These are phyloP conservation scores for Sporothrix inflata DNA, from an alignment of 2,329 filamentous ascomycete species.

Conservation along the genomic window DNA sequence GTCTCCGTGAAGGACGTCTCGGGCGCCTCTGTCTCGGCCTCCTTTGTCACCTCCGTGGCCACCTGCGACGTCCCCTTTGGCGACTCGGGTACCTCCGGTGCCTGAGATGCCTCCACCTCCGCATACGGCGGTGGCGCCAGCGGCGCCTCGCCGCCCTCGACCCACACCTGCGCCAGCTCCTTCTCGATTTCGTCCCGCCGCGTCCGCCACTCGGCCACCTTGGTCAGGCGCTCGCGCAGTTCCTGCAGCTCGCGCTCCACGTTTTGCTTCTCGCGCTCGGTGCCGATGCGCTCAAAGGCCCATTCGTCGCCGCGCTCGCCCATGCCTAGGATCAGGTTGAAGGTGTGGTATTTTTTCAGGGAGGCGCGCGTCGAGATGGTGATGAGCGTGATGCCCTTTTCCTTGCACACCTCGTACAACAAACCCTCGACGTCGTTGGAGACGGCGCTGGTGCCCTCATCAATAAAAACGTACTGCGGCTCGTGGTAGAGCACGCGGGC, in stretches of 20 bases:
- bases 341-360: slow-evolving; percentile 93
- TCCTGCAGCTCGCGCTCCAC: slow-evolving; percentile 91
- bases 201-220: slow-evolving; percentile 82
- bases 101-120: slow-evolving; percentile 36
- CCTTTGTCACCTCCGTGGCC: neutral
- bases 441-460: slow-evolving; percentile 94
- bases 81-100: slow-evolving; percentile 27
- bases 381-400: slow-evolving; percentile 90
- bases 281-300: slow-evolving; percentile 93
- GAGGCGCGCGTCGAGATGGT: slow-evolving; percentile 94
- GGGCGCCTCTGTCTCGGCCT: neutral
- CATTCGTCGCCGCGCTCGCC: slow-evolving; percentile 83
- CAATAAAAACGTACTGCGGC: slow-evolving; percentile 89
- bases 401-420: slow-evolving; percentile 90
- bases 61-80: neutral
- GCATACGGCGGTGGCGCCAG: slow-evolving; percentile 55
- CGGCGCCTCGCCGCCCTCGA: slow-evolving; percentile 54
- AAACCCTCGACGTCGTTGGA: slow-evolving; percentile 92
- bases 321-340: slow-evolving; percentile 80
- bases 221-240: slow-evolving; percentile 74
- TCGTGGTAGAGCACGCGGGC: slow-evolving; percentile 92
- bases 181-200: slow-evolving; percentile 78
- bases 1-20: neutral
- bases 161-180: slow-evolving; percentile 71
- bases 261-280: slow-evolving; percentile 86